Evolutionary conservation across 163 green algal genomes (phyloP).

Genomic region (Coccomyxa subellipsoidea): DNA sequence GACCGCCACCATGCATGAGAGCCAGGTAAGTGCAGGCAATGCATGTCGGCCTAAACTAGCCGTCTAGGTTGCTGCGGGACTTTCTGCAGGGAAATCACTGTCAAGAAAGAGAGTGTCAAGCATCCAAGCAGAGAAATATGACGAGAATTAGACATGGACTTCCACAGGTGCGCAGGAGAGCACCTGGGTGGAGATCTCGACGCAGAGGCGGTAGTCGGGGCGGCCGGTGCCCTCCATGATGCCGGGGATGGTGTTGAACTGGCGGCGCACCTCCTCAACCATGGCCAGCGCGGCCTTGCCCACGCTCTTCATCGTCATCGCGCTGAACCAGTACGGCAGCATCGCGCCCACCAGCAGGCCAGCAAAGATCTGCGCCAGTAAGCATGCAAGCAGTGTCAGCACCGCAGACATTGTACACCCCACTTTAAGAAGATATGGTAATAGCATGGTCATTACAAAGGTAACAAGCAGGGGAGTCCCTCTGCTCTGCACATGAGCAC

Average conservation of each 20-base stretch:
- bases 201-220: conserved; percentile 94
- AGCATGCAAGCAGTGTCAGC: no score
- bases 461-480: not conserved
- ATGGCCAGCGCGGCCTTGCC: conserved; percentile 97
- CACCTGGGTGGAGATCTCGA: conserved; percentile 91
- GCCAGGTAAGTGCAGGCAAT: no score
- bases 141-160: no score
- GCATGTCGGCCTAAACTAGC: no score
- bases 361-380: conserved; percentile 75
- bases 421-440: no score
- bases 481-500: not conserved
- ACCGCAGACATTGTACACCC: no score
- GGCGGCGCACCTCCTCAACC: conserved; percentile 92
- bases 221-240: conserved; percentile 94
- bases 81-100: no score
- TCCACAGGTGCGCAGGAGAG: not conserved
- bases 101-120: no score
- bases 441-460: no score
- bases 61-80: no score
- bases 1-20: no score
- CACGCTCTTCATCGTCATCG: conserved; percentile 98
- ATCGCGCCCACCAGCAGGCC: conserved; percentile 97
- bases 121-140: no score
- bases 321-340: conserved; percentile 98
- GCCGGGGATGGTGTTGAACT: conserved; percentile 82